Conservation (phyloP, 1,284 basidiomycete genomes). For the Heterobasidion annosum region DNA sequence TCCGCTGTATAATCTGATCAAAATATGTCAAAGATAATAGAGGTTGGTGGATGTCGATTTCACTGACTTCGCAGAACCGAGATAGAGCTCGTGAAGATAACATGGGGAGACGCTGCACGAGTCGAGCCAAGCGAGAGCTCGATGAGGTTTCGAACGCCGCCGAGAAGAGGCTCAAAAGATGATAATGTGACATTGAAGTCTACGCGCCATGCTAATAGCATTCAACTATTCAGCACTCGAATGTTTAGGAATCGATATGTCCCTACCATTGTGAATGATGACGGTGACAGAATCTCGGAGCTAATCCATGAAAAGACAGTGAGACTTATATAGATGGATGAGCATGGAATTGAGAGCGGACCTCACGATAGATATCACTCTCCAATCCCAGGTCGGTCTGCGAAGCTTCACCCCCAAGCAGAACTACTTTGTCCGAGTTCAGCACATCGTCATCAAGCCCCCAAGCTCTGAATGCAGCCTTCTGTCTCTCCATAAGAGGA, state of each 20-base stretch:
- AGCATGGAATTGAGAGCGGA: conserved; percentile 11
- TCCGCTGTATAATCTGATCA: no score
- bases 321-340: background rate
- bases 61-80: background rate
- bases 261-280: conserved; percentile 25
- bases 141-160: conserved; percentile 1
- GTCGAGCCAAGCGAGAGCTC: background rate
- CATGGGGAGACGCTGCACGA: background rate
- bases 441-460: background rate
- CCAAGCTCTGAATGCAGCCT: background rate
- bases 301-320: background rate
- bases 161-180: background rate
- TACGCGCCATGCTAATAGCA: conserved; percentile 22
- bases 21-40: no score
- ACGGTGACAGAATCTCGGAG: background rate
- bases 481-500: background rate
- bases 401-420: conserved; percentile 23
- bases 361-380: conserved; percentile 19
- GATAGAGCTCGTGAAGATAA: conserved; percentile 2
- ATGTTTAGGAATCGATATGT: background rate
- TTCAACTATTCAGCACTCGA: background rate
- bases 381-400: conserved; percentile 20
- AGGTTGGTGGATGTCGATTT: background rate
- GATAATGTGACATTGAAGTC: conserved; percentile 9
- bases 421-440: conserved; percentile 19